phyloP scores from a whole-genome alignment of 2,329 filamentous ascomycete genomes.

The Apiospora saccharicola region DNA sequence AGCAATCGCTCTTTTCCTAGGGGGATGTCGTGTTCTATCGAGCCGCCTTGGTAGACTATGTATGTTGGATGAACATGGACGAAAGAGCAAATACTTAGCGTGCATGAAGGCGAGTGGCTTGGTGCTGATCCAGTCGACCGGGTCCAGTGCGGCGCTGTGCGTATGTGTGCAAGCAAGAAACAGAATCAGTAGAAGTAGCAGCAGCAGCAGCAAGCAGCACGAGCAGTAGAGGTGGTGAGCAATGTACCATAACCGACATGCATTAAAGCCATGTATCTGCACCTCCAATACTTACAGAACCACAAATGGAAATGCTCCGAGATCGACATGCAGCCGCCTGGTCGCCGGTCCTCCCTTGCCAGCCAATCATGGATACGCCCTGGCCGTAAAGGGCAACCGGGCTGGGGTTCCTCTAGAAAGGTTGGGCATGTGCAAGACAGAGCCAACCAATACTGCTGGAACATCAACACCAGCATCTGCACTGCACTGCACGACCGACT shows the following conservation, averaged over 20 bases:
- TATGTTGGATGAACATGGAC: neutral
- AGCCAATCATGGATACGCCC: slow-evolving; percentile 16
- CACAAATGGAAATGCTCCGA: slow-evolving; percentile 21
- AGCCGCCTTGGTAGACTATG: neutral
- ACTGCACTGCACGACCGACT: neutral
- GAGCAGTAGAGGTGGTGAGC: neutral
- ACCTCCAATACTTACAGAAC: neutral
- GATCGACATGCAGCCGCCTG: slow-evolving; percentile 21
- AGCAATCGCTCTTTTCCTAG: neutral
- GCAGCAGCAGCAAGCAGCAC: neutral
- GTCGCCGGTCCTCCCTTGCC: slow-evolving; percentile 7
- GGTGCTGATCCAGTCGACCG: slow-evolving; percentile 11
- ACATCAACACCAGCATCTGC: neutral
- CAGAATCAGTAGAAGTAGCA: neutral
- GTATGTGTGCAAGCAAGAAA: neutral
- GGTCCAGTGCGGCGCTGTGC: neutral
- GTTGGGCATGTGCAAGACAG: neutral
- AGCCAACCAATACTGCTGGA: neutral
- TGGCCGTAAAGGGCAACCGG: slow-evolving; percentile 12
- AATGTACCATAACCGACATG: slow-evolving; percentile 3
- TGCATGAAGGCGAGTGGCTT: neutral
- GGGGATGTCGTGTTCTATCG: neutral
- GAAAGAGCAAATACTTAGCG: neutral
- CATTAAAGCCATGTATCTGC: neutral
- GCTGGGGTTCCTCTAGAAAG: neutral